These are phyloP conservation scores for Skeletonema tropicum DNA, from an alignment of 108 stramenopile species.

Conservation along the genomic window DNA sequence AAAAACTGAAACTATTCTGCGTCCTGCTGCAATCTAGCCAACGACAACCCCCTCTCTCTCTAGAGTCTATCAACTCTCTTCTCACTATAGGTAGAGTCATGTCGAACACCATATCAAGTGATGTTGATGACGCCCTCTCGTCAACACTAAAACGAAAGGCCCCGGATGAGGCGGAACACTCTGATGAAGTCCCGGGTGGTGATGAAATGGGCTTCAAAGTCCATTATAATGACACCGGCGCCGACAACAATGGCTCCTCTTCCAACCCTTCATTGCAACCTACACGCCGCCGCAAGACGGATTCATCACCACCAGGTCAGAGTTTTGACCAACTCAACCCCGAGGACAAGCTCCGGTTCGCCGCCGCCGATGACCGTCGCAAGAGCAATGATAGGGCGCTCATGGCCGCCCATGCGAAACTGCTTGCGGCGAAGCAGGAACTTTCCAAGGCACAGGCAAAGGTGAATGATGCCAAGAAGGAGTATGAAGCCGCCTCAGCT, in stretches of 20 bases:
- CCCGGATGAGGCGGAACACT: background rate
- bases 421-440: constrained; percentile 32
- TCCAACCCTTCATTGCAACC: background rate
- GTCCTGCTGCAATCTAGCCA: no score
- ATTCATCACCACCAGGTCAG: background rate
- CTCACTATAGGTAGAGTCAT: no score
- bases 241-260: background rate
- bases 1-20: no score
- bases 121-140: background rate
- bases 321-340: constrained; percentile 12
- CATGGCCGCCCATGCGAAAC: constrained; percentile 13
- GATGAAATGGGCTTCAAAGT: background rate
- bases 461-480: constrained; percentile 24
- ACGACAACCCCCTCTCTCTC: no score
- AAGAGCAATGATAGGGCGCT: constrained; percentile 29
- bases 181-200: background rate
- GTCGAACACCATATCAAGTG: background rate
- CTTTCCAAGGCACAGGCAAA: constrained; percentile 23
- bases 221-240: background rate
- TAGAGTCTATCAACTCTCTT: no score
- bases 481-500: constrained; percentile 8
- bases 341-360: constrained; percentile 19
- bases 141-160: background rate
- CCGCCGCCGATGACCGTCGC: constrained; percentile 25
- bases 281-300: background rate